These are phyloP conservation scores for Smallanthus sonchifolius DNA, from an alignment of 129 eudicot genomes.

Conservation along the genomic window DNA sequence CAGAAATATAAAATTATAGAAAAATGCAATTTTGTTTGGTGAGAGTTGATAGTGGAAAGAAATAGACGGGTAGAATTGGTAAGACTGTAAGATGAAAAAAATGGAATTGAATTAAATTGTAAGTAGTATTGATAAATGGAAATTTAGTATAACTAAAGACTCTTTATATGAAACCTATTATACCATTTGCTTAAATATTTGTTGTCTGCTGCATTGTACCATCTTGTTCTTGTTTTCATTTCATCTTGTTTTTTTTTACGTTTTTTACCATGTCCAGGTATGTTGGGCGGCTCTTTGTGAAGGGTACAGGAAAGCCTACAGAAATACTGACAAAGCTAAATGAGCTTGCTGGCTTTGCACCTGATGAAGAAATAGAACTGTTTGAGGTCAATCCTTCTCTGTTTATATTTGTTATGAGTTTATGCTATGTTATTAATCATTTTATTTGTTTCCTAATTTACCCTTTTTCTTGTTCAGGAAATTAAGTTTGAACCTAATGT, in stretches of 20 bases:
- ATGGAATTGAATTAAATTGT: not conserved
- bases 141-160: not conserved
- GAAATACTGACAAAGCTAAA: constrained; percentile 61
- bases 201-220: not conserved
- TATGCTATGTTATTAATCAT: not conserved
- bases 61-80: not conserved
- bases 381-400: constrained; percentile 51
- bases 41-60: not conserved
- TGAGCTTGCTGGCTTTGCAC: constrained; percentile 77
- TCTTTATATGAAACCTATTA: too few relatives aligned
- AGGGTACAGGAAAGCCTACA: constrained; percentile 55
- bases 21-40: not conserved
- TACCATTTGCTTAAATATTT: not conserved
- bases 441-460: not conserved
- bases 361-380: constrained; percentile 81
- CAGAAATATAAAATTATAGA: not conserved
- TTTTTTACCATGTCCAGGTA: constrained; percentile 37
- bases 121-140: not conserved
- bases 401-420: not conserved
- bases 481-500: constrained; percentile 75
- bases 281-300: constrained; percentile 80
- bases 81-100: not conserved
- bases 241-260: not conserved
- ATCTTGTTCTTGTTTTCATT: not conserved
- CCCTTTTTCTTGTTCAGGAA: constrained; percentile 44